A percentile compares a stretch with the other conserved stretches of the same genome.
Conservation (phyloP, 805 yeast species). For the Deakozyma indianensis region DNA sequence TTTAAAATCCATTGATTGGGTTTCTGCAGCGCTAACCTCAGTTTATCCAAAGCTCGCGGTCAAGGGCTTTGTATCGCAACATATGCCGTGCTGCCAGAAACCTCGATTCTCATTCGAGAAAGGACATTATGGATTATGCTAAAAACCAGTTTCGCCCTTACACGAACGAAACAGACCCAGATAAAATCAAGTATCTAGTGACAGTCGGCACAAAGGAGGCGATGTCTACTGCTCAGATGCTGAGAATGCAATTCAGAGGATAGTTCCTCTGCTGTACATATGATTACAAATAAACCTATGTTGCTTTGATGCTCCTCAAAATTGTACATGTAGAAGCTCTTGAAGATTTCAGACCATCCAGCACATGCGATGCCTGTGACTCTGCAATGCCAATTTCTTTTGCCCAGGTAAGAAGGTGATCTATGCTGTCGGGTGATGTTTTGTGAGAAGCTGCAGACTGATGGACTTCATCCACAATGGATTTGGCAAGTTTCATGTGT, state of each 20-base stretch:
- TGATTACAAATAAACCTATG: not conserved
- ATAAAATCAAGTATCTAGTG: not conserved
- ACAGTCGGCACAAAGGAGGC: slow-evolving; percentile 1
- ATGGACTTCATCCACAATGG: not conserved
- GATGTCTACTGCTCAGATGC: not conserved
- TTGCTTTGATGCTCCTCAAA: not conserved
- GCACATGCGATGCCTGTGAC: not conserved
- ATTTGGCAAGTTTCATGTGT: not conserved
- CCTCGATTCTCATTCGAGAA: not conserved
- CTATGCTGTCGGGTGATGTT: not conserved
- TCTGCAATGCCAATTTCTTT: not conserved
- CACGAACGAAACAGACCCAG: not conserved
- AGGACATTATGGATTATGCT: not conserved
- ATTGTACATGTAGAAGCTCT: not conserved
- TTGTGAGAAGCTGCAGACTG: not conserved
- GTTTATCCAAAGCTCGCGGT: slow-evolving; percentile 1
- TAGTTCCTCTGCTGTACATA: too few species aligned
- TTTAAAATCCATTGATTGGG: not conserved
- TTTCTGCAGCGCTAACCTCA: not conserved
- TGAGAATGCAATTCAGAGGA: not conserved
- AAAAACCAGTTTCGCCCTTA: not conserved
- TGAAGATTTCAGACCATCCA: not conserved
- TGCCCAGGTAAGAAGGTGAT: not conserved
- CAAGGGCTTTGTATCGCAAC: not conserved
- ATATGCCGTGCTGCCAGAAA: not conserved